These are phyloP conservation scores for Brassica incana DNA, from an alignment of 345 rosid genomes.

Conservation along the genomic window DNA sequence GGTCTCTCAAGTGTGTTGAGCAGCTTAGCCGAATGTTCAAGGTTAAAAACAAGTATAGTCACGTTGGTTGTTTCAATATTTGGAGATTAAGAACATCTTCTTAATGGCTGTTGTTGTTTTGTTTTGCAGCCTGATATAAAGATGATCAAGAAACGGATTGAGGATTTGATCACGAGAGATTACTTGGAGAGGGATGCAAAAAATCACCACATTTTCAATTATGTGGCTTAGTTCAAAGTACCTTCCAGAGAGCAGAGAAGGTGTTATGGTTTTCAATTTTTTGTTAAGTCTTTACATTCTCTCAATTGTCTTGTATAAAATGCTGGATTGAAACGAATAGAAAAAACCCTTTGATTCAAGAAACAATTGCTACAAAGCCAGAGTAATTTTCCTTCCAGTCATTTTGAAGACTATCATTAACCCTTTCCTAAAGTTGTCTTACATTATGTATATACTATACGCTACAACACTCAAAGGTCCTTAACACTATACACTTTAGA, in stretches of 20 bases:
- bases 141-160: conserved; percentile 84
- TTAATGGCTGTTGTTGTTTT: background rate
- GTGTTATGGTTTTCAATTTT: background rate
- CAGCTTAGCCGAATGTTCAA: conserved; percentile 86
- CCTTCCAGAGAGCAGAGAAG: background rate
- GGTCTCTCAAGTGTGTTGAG: conserved; percentile 75
- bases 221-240: conserved; percentile 53
- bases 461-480: conserved; percentile 8
- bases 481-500: conserved; percentile 4
- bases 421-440: conserved; percentile 9
- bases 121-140: conserved; percentile 61
- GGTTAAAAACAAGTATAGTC: conserved; percentile 20
- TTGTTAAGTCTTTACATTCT: background rate
- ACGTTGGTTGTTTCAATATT: conserved; percentile 3
- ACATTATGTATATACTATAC: background rate
- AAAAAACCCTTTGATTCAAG: background rate
- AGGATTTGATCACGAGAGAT: conserved; percentile 72
- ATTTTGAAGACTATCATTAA: background rate
- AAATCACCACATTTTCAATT: conserved; percentile 55
- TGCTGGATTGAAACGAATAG: background rate
- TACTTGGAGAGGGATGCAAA: conserved; percentile 76
- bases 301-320: background rate
- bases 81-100: background rate
- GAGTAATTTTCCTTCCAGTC: background rate
- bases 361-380: background rate